Evolutionary conservation across 2,329 filamentous ascomycete species (phyloP).

Genomic region (Ophiocordyceps camponoti-saundersi): DNA sequence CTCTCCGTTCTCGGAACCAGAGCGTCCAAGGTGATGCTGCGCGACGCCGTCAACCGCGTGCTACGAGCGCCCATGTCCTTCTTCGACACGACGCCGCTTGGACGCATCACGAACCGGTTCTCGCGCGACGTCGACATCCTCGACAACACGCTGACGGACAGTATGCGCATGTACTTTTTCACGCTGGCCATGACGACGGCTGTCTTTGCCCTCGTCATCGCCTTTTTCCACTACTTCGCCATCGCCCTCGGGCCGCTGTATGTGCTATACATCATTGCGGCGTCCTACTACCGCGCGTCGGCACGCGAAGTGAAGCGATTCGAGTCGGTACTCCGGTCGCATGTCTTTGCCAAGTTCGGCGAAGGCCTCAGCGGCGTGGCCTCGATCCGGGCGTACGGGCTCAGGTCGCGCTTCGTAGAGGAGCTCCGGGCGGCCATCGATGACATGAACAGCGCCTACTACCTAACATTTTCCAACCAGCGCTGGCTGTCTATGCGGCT

Average conservation of each 20-base stretch:
- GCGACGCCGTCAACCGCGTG: conserved; percentile 61
- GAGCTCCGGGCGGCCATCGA: conserved; percentile 63
- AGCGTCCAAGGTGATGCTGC: conserved; percentile 67
- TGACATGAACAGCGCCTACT: conserved; percentile 88
- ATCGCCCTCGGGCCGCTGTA: conserved; percentile 47
- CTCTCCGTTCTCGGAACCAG: conserved; percentile 68
- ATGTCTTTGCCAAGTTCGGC: conserved; percentile 78
- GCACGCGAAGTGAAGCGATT: conserved; percentile 90
- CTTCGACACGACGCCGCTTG: conserved; percentile 91
- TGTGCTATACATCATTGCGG: conserved; percentile 62
- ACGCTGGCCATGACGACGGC: conserved; percentile 68
- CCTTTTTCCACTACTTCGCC: conserved; percentile 83
- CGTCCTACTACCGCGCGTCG: conserved; percentile 77
- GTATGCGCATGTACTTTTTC: conserved; percentile 83
- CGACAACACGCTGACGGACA: conserved; percentile 82
- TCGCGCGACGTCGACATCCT: conserved; percentile 91
- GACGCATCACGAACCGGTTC: conserved; percentile 91
- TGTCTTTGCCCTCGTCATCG: conserved; percentile 79
- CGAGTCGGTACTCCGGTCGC: conserved; percentile 74
- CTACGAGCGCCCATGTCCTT: conserved; percentile 69
- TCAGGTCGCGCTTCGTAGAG: conserved; percentile 56
- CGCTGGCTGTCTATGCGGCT: conserved; percentile 79
- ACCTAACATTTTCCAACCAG: conserved; percentile 88
- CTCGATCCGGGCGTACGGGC: conserved; percentile 76
- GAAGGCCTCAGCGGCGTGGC: conserved; percentile 74